These are phyloP conservation scores for Fraxinus sp. DNA, from an alignment of 305 asterid genomes.

Conservation along the genomic window DNA sequence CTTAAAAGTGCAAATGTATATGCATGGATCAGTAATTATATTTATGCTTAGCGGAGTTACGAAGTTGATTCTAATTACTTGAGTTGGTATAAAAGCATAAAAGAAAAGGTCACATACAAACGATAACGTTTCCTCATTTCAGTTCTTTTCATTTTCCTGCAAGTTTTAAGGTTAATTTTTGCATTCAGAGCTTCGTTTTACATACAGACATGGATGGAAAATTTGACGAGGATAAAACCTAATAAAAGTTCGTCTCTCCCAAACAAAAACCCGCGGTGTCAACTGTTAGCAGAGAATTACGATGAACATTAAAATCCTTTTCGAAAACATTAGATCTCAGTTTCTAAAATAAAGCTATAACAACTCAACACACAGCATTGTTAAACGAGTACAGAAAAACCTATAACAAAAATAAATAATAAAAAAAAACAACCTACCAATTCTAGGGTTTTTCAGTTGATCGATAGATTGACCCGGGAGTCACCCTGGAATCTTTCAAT, in stretches of 20 bases:
- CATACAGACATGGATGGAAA: not conserved
- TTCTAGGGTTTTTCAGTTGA: constrained; percentile 44
- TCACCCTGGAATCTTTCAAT: not conserved
- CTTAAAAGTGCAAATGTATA: not conserved
- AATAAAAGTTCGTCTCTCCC: not conserved
- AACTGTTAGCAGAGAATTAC: not conserved
- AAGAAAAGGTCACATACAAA: not conserved
- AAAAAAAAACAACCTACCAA: constrained; percentile 28
- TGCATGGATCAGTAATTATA: not conserved
- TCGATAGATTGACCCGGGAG: not conserved
- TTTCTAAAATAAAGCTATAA: constrained; percentile 24
- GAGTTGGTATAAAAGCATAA: not conserved
- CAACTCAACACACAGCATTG: constrained; percentile 31
- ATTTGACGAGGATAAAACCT: not conserved
- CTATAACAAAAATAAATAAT: not conserved
- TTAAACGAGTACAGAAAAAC: constrained; percentile 17
- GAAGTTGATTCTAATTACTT: not conserved
- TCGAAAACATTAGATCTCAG: constrained; percentile 23
- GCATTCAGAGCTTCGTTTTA: not conserved
- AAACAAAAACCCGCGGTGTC: not conserved
- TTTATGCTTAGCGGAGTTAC: not conserved
- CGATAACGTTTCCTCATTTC: not conserved
- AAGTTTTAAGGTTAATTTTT: not conserved
- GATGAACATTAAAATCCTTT: not conserved
- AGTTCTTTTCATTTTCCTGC: not conserved